These are phyloP conservation scores for Termitomyces sp. DNA, from an alignment of 768 basidiomycete genomes.

Conservation along the genomic window DNA sequence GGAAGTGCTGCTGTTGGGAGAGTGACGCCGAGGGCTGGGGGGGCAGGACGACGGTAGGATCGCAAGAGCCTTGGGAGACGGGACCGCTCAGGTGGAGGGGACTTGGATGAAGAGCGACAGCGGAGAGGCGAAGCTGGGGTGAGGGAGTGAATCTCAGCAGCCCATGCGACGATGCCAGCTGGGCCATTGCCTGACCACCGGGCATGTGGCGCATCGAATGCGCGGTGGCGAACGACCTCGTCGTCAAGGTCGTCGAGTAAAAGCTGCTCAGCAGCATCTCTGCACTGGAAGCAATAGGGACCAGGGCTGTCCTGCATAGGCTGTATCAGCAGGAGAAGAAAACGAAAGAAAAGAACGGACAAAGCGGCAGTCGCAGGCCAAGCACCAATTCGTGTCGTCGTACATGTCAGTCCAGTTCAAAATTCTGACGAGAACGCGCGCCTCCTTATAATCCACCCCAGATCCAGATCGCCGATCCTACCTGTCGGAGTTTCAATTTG, in stretches of 20 bases:
- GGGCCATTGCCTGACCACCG: slow-evolving; percentile 33
- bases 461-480: slow-evolving; percentile 5
- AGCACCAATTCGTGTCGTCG: slow-evolving; percentile 71
- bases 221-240: slow-evolving; percentile 18
- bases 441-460: slow-evolving; percentile 6
- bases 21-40: slow-evolving; percentile 44
- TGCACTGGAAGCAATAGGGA: slow-evolving; percentile 49
- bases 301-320: slow-evolving; percentile 24
- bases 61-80: slow-evolving; percentile 33
- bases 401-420: slow-evolving; percentile 12
- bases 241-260: slow-evolving; percentile 17
- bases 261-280: slow-evolving; percentile 19
- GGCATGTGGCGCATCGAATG: slow-evolving; percentile 9
- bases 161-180: slow-evolving; percentile 43
- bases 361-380: slow-evolving; percentile 54
- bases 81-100: slow-evolving; percentile 14
- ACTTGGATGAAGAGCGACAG: slow-evolving; percentile 8
- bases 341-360: slow-evolving; percentile 29
- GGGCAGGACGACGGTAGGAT: slow-evolving; percentile 31
- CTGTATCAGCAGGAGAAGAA: neutral
- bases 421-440: neutral
- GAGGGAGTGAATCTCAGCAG: slow-evolving; percentile 32
- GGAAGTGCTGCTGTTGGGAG: slow-evolving; percentile 26
- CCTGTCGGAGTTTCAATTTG: neutral
- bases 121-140: slow-evolving; percentile 17